A percentile compares a stretch with the other conserved stretches of the same genome.
These are phyloP conservation scores for Ophiostoma perfectum DNA, from an alignment of 2,329 filamentous ascomycete genomes.

Conservation along the genomic window DNA sequence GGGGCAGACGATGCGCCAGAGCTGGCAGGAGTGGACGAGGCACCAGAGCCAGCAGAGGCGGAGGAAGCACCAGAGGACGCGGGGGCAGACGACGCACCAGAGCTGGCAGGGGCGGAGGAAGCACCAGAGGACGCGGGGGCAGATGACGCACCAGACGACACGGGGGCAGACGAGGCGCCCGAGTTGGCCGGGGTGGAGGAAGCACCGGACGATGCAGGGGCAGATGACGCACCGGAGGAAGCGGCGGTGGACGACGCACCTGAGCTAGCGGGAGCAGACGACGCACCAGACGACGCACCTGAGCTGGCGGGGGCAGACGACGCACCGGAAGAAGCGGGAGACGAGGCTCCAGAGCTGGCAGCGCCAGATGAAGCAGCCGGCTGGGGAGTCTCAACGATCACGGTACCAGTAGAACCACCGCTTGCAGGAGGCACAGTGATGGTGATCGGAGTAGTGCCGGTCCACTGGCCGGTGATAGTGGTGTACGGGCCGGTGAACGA, in stretches of 20 bases:
- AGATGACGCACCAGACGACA: not conserved
- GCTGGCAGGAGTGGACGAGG: not conserved
- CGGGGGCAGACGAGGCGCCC: not conserved
- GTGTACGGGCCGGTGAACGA: slow-evolving; percentile 23
- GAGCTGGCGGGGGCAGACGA: slow-evolving; percentile 4
- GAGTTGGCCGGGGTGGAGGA: not conserved
- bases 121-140: slow-evolving; percentile 1
- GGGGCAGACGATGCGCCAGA: not conserved
- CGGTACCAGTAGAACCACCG: slow-evolving; percentile 21
- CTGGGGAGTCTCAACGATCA: slow-evolving; percentile 20
- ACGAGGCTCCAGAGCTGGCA: not conserved
- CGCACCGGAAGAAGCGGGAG: not conserved
- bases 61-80: not conserved
- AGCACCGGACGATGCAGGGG: slow-evolving; percentile 7
- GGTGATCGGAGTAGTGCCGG: slow-evolving; percentile 17
- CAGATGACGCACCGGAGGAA: not conserved
- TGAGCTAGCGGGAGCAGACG: not conserved
- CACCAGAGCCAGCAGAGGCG: not conserved
- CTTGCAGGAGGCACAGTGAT: slow-evolving; percentile 21
- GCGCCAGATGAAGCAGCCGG: not conserved
- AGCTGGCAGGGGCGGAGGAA: not conserved
- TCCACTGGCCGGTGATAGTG: slow-evolving; percentile 22
- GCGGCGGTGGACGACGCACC: not conserved
- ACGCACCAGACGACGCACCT: slow-evolving; percentile 6
- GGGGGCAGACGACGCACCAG: not conserved